Evolutionary conservation across 148 eudicot genomes (phyloP), one percentile per base, ranked within the genome.

Genomic region (Rhododendron mucronatum): DNA sequence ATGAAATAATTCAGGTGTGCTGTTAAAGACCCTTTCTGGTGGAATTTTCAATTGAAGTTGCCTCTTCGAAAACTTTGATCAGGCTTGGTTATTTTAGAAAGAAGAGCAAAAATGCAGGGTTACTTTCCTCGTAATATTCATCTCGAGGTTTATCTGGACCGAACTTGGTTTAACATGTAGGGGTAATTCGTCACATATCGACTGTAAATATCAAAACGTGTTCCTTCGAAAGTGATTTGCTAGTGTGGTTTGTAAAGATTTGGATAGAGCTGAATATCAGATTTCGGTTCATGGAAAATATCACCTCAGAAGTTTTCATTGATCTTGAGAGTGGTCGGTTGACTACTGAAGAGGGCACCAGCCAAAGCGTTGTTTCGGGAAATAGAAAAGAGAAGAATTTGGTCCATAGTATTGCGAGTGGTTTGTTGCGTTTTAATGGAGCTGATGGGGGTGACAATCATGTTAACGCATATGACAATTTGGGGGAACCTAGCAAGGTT

Each of bases 291-390:
- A 90, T 90, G 90, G 87, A 76, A 77, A 67, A 82, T 89, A 92
- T 86, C 84, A 88, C 88, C 73, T 84, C 85, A 37, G 88, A 83
- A 87, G 47, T 87, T 78, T 85, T 89, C 73, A 75, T 84, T 78
- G 96, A 94, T 90, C 87, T 96, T 67, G 98, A 93, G 90, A 91
- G 90, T 83, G 95, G 96, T 85, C 88, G 81, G 81, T 78, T 86
- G 74, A 83, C 89, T 61, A 78, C 81, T 74, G 93, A 88, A 87
- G 92, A 92, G 74, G 94, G 91, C 44, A 65, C 84, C 67, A 81
- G 45, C 61, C 87, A 84, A 53, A 89, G 87, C 82, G 33, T 61
- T 45, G 28, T 57, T 80, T 80, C 85, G 7, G 89, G 90, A 30
- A 59, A 59, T 18, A 59, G 65, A 21, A 59, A 59, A 59, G 65